Evolutionary conservation across 1,284 basidiomycete genomes (phyloP), one percentile per base, ranked within the genome.

Genomic region (Leccinum colubrinum): DNA sequence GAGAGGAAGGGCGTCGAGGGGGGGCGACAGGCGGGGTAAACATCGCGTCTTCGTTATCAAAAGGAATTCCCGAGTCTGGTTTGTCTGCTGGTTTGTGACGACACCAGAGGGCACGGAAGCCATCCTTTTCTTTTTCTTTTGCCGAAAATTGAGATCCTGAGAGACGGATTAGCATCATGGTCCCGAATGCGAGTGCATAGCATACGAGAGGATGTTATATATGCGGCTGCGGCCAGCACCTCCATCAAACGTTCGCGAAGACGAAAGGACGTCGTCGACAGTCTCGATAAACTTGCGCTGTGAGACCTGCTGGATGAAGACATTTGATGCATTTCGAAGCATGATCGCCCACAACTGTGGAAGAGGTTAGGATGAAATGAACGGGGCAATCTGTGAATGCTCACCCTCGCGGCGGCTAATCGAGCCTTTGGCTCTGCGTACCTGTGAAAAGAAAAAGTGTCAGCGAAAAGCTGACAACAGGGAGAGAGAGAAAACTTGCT

Each of bases 321-420:
- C 65, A 11, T 85, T 82, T 0, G 84, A 83, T 2, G 84, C 87
- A 66, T 93, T 91, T 37, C 86, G 84, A 17, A 93, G 79, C 86
- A 93, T 90, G 64, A 93, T 86, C 3, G 89, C 91, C 91, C 90
- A 93, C n/a, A 93, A 72, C 90, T 91, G 62, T 51, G 57, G 39
- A 27, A 58, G 56, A 55, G 52, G 58, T 62, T 20, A 64, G 60
- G 54, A 55, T 35, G 41, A 56, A 11, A 54, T 20, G 17, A 58
- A 59, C 3, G 48, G 27, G 48, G 39, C 3, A 57, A 30, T 20
- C 1, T 8, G 14, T 30, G 39, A 57, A 25, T 14, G 77, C 86
- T 53, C 69, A 89, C 88, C 64, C 86, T 77, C 25, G 88, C 87
- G 48, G 89, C 89, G 17, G 88, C 86, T 9, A 91, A 76, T 72